These are phyloP conservation scores for Colletotrichum echinochloae DNA, from an alignment of 2,329 filamentous ascomycete species.

Conservation along the genomic window DNA sequence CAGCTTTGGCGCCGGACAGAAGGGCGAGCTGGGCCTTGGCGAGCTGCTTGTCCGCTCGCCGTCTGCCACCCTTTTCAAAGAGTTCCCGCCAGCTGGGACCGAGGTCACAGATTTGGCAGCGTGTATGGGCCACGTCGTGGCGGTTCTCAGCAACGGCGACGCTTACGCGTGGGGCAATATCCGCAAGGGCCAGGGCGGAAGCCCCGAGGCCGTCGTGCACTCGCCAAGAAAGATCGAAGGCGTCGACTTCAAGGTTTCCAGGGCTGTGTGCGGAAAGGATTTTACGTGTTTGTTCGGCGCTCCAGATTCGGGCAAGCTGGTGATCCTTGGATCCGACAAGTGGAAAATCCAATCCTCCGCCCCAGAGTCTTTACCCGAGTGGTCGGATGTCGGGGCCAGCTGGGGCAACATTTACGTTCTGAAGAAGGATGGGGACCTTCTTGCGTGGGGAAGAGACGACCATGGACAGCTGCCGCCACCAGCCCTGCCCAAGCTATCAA, in stretches of 20 bases:
- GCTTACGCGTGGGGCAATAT: constrained; percentile 91
- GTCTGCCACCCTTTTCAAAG: constrained; percentile 61
- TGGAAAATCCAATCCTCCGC: constrained; percentile 72
- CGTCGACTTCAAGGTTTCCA: constrained; percentile 70
- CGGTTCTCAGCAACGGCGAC: constrained; percentile 78
- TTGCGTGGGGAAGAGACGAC: constrained; percentile 86
- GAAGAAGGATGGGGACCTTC: constrained; percentile 67
- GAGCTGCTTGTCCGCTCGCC: constrained; percentile 62
- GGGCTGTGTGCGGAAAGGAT: constrained; percentile 84
- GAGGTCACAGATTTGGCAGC: constrained; percentile 75
- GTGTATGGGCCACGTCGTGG: constrained; percentile 82
- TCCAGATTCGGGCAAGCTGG: constrained; percentile 67
- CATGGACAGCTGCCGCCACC: constrained; percentile 82
- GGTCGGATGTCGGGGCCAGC: constrained; percentile 78
- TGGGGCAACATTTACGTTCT: constrained; percentile 88
- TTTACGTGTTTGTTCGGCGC: constrained; percentile 80
- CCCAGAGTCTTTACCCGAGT: constrained; percentile 65
- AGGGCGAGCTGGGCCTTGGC: constrained; percentile 79
- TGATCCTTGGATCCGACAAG: constrained; percentile 81
- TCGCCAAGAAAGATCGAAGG: constrained; percentile 71
- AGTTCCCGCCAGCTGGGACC: constrained; percentile 73
- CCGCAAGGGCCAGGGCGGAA: constrained; percentile 85
- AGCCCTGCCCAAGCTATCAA: constrained; percentile 67
- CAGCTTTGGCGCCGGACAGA: constrained; percentile 73
- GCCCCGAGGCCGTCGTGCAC: constrained; percentile 64